Percentiles rank a stretch among this genome's conserved stretches.
Conservation (phyloP, 176 grass and related monocot species). For the Oryza nivara region DNA sequence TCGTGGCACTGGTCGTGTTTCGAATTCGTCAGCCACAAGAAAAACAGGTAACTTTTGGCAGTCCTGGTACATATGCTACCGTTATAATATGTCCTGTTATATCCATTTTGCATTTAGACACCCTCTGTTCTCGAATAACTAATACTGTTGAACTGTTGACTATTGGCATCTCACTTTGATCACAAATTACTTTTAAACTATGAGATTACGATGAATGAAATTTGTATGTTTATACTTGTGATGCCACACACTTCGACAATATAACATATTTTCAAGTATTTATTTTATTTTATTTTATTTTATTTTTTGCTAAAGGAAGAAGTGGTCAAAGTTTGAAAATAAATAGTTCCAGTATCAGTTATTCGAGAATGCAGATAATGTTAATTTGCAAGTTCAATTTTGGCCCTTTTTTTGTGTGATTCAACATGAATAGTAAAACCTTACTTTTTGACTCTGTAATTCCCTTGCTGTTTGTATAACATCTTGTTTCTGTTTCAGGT, state of each 20-base stretch:
- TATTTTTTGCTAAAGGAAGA: too few species aligned
- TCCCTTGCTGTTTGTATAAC: neutral
- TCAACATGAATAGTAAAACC: neutral
- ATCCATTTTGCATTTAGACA: constrained; percentile 13
- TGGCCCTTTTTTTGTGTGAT: neutral
- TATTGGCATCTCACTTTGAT: too few species aligned
- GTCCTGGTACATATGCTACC: neutral
- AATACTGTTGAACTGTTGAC: too few species aligned
- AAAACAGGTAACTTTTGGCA: constrained; percentile 60
- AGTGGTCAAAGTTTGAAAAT: too few species aligned
- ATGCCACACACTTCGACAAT: too few species aligned
- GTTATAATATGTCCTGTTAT: constrained; percentile 16
- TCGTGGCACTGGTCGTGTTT: constrained; percentile 40
- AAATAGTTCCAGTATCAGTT: too few species aligned
- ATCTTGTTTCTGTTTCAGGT: constrained; percentile 42
- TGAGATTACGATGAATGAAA: too few species aligned
- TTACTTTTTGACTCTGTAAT: neutral
- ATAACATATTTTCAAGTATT: too few species aligned
- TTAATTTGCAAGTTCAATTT: neutral
- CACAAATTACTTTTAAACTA: too few species aligned
- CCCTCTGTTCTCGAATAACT: too few species aligned
- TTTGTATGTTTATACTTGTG: too few species aligned
- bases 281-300: too few species aligned
- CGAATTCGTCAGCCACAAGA: constrained; percentile 45
- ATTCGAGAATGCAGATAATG: neutral